These are phyloP conservation scores for Strobilomyces dryophilus DNA, from an alignment of 768 basidiomycete genomes.

Conservation along the genomic window DNA sequence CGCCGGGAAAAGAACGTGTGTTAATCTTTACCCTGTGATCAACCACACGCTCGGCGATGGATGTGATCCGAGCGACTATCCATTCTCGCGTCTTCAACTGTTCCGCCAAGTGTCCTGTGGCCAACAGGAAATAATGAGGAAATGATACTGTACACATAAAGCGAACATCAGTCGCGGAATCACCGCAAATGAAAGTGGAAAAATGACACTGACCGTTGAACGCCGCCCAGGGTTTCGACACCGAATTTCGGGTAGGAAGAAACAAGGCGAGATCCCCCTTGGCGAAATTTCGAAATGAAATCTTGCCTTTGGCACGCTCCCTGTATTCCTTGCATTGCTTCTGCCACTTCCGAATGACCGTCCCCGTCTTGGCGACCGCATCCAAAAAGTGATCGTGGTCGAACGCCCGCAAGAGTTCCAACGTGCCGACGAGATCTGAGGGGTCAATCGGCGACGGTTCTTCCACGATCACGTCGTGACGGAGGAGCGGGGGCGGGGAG, in stretches of 20 bases:
- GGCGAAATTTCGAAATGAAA: conserved; percentile 91
- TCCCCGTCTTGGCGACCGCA: conserved; percentile 73
- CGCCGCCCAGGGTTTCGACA: conserved; percentile 95
- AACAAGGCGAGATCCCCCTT: conserved; percentile 96
- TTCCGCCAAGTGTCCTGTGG: conserved; percentile 80
- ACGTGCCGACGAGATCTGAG: conserved; percentile 63
- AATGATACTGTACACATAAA: conserved; percentile 64
- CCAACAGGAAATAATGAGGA: conserved; percentile 95
- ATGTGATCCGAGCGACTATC: conserved; percentile 91
- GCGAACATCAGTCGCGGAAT: background rate
- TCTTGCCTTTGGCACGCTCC: conserved; percentile 94
- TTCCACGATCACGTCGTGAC: conserved; percentile 45
- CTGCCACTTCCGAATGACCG: conserved; percentile 93
- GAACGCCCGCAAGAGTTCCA: conserved; percentile 68
- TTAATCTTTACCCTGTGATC: conserved; percentile 55
- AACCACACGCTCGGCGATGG: conserved; percentile 81
- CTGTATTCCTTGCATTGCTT: conserved; percentile 96
- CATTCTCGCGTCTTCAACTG: conserved; percentile 89
- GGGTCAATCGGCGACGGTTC: conserved; percentile 78
- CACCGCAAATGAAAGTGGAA: background rate
- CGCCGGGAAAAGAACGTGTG: background rate
- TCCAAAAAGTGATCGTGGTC: conserved; percentile 87
- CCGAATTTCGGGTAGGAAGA: conserved; percentile 90
- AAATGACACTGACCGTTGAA: conserved; percentile 73
- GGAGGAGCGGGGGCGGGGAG: conserved; percentile 43